These are phyloP conservation scores for Chloranthus sessilifolius DNA, from an alignment of 164 flowering plant genomes.

Conservation along the genomic window DNA sequence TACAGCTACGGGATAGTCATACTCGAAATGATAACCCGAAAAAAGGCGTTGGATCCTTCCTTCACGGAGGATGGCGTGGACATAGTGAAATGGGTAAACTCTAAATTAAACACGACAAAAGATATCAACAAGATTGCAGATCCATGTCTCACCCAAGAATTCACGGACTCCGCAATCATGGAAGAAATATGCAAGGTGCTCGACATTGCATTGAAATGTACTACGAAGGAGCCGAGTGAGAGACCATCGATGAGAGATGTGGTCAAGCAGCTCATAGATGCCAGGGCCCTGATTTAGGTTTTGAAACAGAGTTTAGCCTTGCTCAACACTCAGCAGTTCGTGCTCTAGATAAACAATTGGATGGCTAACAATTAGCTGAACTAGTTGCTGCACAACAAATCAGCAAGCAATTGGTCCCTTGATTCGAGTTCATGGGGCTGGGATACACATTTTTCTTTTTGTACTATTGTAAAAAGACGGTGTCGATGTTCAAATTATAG, in stretches of 20 bases:
- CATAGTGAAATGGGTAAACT: constrained; percentile 51
- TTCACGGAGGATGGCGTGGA: constrained; percentile 32
- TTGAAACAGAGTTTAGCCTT: too few relatives aligned
- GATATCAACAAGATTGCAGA: constrained; percentile 45
- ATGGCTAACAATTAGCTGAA: too few relatives aligned
- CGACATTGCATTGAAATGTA: constrained; percentile 57
- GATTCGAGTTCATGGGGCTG: too few relatives aligned
- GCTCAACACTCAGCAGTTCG: too few relatives aligned
- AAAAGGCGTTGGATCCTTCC: constrained; percentile 46
- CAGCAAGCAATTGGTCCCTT: too few relatives aligned
- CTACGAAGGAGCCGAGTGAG: constrained; percentile 40
- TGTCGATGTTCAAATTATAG: too few relatives aligned
- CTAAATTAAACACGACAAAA: constrained; percentile 29
- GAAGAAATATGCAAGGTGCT: constrained; percentile 45
- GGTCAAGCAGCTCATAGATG: constrained; percentile 40
- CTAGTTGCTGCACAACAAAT: too few relatives aligned
- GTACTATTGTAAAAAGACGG: too few relatives aligned
- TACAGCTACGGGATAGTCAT: constrained; percentile 81
- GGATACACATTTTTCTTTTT: too few relatives aligned
- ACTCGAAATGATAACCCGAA: constrained; percentile 65
- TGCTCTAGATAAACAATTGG: too few relatives aligned
- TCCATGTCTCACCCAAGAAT: constrained; percentile 37
- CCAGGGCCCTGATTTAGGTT: too few relatives aligned
- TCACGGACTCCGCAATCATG: constrained; percentile 31
- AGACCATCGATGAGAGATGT: constrained; percentile 83